A percentile compares a stretch with the other conserved stretches of the same genome.
These are phyloP conservation scores for Tricholoma matsutake DNA, from an alignment of 768 basidiomycete genomes.

Conservation along the genomic window DNA sequence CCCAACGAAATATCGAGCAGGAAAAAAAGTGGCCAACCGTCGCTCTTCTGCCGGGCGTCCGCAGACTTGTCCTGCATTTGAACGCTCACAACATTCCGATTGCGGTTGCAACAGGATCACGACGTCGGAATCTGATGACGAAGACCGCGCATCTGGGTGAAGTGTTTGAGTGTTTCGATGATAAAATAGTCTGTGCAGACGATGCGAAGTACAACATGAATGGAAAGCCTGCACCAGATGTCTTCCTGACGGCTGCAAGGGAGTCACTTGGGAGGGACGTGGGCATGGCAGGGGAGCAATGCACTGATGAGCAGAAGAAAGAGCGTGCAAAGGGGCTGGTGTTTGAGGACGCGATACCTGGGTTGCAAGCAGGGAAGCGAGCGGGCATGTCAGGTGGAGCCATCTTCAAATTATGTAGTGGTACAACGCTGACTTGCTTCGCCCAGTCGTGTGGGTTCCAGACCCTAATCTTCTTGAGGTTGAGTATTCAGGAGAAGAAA, in stretches of 20 bases:
- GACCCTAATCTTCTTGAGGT: constrained; percentile 62
- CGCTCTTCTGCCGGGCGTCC: constrained; percentile 68
- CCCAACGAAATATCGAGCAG: constrained; percentile 53
- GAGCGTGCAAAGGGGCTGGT: constrained; percentile 68
- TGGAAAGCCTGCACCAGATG: constrained; percentile 82
- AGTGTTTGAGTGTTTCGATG: constrained; percentile 60
- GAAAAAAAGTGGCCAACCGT: constrained; percentile 69
- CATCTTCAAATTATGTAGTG: background rate
- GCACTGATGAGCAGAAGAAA: constrained; percentile 31
- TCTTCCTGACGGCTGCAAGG: constrained; percentile 73
- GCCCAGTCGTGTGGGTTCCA: constrained; percentile 80
- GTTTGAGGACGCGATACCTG: constrained; percentile 79
- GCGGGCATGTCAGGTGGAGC: constrained; percentile 81
- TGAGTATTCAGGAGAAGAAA: constrained; percentile 44
- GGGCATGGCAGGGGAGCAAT: constrained; percentile 40
- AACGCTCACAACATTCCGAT: constrained; percentile 67
- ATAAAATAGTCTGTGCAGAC: constrained; percentile 68
- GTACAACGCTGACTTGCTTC: background rate
- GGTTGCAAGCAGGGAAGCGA: constrained; percentile 75
- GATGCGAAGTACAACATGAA: constrained; percentile 50
- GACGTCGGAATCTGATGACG: constrained; percentile 57
- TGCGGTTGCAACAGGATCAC: constrained; percentile 77
- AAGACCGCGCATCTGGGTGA: constrained; percentile 65
- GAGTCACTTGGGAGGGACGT: constrained; percentile 54
- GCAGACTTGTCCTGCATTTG: constrained; percentile 69